These are phyloP conservation scores for Beauveria varroae DNA, from an alignment of 2,329 filamentous ascomycete species.

Conservation along the genomic window DNA sequence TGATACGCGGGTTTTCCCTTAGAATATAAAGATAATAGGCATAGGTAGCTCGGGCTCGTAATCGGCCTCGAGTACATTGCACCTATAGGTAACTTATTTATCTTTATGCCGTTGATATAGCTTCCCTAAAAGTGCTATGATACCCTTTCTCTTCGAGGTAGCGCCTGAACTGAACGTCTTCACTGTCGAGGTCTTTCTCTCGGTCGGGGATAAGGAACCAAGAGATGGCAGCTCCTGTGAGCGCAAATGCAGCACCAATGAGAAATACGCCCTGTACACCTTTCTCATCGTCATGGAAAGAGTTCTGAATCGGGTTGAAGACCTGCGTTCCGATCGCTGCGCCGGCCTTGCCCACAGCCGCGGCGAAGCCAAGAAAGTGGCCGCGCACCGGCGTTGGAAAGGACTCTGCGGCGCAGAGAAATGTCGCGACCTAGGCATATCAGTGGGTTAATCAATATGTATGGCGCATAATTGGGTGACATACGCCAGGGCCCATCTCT, in stretches of 20 bases:
- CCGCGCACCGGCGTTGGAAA: conserved; percentile 43
- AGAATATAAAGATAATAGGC: too few species aligned
- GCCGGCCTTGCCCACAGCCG: conserved; percentile 43
- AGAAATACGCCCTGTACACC: conserved; percentile 21
- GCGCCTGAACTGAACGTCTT: conserved; percentile 15
- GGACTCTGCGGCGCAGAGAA: conserved; percentile 40
- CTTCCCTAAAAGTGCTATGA: conserved; percentile 12
- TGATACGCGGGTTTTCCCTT: too few species aligned
- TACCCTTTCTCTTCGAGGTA: conserved; percentile 17
- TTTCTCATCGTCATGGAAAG: conserved; percentile 16
- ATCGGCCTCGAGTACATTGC: too few species aligned
- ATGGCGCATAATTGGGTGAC: conserved; percentile 15
- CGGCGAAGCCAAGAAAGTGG: conserved; percentile 41
- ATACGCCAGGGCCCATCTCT: conserved; percentile 31
- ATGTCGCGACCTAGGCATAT: conserved; percentile 27
- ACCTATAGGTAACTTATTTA: too few species aligned
- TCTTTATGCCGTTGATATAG: too few species aligned
- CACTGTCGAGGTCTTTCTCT: conserved; percentile 15
- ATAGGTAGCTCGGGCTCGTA: too few species aligned
- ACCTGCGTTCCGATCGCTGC: conserved; percentile 39
- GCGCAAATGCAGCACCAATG: conserved; percentile 21
- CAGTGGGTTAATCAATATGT: not conserved
- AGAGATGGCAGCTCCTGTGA: conserved; percentile 17
- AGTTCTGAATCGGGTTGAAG: conserved; percentile 16
- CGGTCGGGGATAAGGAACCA: conserved; percentile 22